These are phyloP conservation scores for Apiotrichum porosum DNA, from an alignment of 1,284 basidiomycete species.

Conservation along the genomic window DNA sequence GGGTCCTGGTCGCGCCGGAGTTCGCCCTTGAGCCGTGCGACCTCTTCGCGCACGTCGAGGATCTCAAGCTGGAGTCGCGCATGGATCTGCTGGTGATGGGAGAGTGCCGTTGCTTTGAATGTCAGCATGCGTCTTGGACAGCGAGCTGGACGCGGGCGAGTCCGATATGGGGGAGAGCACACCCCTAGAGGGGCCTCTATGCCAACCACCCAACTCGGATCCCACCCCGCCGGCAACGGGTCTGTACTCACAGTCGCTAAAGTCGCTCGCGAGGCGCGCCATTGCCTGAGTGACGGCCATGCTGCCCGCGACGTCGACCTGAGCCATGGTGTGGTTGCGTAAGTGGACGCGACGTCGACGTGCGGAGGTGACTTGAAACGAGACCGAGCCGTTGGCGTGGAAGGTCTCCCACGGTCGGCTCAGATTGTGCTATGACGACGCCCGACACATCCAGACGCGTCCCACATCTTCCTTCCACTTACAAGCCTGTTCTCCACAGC, in stretches of 20 bases:
- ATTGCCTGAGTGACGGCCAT: constrained; percentile 5
- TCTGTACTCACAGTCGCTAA: constrained; percentile 18
- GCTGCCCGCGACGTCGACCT: too few relatives aligned
- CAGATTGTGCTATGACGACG: too few relatives aligned
- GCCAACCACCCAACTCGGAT: too few relatives aligned
- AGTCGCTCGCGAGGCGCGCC: constrained; percentile 14
- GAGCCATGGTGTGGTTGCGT: too few relatives aligned
- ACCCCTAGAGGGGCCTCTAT: neutral
- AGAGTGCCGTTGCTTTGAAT: constrained; percentile 19
- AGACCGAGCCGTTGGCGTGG: too few relatives aligned
- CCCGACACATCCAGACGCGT: too few relatives aligned
- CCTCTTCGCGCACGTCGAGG: constrained; percentile 55
- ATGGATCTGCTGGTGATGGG: constrained; percentile 38
- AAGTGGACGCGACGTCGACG: too few relatives aligned
- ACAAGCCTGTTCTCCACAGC: too few relatives aligned
- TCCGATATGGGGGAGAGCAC: neutral
- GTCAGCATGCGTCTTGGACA: too few relatives aligned
- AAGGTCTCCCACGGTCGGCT: neutral
- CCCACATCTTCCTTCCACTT: too few relatives aligned
- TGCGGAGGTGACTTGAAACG: too few relatives aligned
- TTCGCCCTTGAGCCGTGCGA: constrained; percentile 62
- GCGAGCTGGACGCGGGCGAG: neutral
- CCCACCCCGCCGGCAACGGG: too few relatives aligned
- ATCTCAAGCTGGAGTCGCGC: constrained; percentile 43
- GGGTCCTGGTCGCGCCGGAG: constrained; percentile 73